Evolutionary conservation across 2,329 filamentous ascomycete genomes (phyloP), one percentile per base, ranked within the genome.

Genomic region (Botryotinia globosa): DNA sequence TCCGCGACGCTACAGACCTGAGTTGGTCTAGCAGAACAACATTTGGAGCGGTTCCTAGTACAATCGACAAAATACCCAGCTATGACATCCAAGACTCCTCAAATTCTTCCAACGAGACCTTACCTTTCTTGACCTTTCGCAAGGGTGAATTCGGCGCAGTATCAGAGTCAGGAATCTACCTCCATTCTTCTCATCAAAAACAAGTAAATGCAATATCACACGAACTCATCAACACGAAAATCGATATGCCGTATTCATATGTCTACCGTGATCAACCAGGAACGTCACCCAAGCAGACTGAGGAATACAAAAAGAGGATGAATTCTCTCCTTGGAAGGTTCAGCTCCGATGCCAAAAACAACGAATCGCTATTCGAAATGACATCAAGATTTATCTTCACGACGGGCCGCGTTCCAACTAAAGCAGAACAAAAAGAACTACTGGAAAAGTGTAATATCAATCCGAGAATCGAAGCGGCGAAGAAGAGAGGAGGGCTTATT

Each of bases 71-170:
- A 42, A 71, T 79, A 25, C 75, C 74, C 65, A 44, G 67, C 32
- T 54, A 32, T 44, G 61, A 48, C 6, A 32, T 44, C 16, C 45
- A 59, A 12, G n/a, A 59, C 8, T n/a, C 37, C 8, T 42, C 67
- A 37, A 62, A 48, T 42, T 48, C 45, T 16, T 32, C 9, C 7
- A 25, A 25, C 20, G 10, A 44, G 2, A 22, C 18, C 16, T 18
- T 45, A 18, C 51, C 59, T 29, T 72, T 67, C 6, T 14, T 74
- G 25, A 37, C 45, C 18, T 25, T 74, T 39, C 59, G 45, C 42
- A 22, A 74, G 5, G 81, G 81, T 39, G 84, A 86, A 72, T 93
- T 93, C 78, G 90, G 91, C 34, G 89, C 87, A 16, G 82, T 91
- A 29, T 90, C 90, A 0, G 86, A 88, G 68, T 82, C 85, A 25